A percentile compares a stretch with the other conserved stretches of the same genome.
Conservation (phyloP, 2,329 filamentous ascomycete genomes). For the Xylariaceae sp. region DNA sequence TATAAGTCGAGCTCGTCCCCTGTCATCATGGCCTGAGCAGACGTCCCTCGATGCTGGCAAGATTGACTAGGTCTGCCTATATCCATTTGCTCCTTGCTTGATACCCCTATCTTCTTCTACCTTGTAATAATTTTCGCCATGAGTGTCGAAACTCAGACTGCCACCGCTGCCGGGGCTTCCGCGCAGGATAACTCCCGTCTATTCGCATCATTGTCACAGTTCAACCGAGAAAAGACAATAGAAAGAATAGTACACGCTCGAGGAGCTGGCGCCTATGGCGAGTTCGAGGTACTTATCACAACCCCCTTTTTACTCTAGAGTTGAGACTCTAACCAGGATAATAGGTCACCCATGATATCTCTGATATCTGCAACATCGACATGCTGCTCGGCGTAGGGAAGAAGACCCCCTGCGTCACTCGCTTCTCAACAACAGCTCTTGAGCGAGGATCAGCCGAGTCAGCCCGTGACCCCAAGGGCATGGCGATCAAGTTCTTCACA, state of each 20-base stretch:
- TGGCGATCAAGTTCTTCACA: conserved; percentile 67
- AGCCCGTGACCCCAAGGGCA: conserved; percentile 59
- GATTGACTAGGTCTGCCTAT: background rate
- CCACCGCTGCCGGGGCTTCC: background rate
- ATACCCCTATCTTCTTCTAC: background rate
- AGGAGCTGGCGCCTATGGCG: conserved; percentile 14
- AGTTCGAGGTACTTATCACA: conserved; percentile 32
- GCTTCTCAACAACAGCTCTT: conserved; percentile 71
- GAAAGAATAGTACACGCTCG: conserved; percentile 19
- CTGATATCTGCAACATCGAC: conserved; percentile 41
- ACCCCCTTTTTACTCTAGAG: too few species aligned
- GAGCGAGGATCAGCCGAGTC: conserved; percentile 48
- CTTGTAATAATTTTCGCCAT: background rate
- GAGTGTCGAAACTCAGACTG: background rate
- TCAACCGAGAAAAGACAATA: conserved; percentile 22
- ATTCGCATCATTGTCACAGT: conserved; percentile 25
- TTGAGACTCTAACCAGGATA: background rate
- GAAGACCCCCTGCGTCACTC: conserved; percentile 59
- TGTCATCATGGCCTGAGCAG: background rate
- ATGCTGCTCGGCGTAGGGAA: conserved; percentile 58
- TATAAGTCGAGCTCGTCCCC: background rate
- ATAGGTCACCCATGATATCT: conserved; percentile 36
- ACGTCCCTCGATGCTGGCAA: background rate
- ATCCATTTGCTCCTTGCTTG: background rate
- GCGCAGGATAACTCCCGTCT: conserved; percentile 7